These are phyloP conservation scores for Eragrostis tef DNA, from an alignment of 202 grass and related monocot species.

Conservation along the genomic window DNA sequence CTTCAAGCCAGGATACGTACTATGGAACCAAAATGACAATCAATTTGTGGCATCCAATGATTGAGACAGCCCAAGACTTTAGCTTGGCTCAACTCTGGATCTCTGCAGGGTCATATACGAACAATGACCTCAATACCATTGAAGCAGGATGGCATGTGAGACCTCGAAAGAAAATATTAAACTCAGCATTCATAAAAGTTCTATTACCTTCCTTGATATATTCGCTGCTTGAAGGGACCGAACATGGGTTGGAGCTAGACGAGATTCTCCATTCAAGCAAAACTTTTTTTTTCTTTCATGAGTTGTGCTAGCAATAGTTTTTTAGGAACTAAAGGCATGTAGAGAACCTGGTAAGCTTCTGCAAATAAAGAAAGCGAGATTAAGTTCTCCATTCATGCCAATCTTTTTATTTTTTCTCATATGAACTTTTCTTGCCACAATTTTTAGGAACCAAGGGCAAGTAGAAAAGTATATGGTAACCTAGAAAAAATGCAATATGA, in stretches of 20 bases:
- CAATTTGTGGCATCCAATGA: constrained; percentile 84
- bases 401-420: too few relatives aligned
- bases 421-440: not conserved
- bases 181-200: constrained; percentile 32
- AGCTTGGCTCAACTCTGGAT: constrained; percentile 91
- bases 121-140: constrained; percentile 87
- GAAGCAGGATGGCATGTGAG: constrained; percentile 81
- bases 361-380: too few relatives aligned
- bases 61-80: constrained; percentile 77
- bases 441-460: constrained; percentile 1
- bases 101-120: constrained; percentile 63
- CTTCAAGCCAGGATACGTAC: constrained; percentile 74
- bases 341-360: too few relatives aligned
- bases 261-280: constrained; percentile 22
- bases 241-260: not conserved
- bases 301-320: too few relatives aligned
- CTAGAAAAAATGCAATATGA: too few relatives aligned
- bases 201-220: constrained; percentile 16
- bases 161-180: not conserved
- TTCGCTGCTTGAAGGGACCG: not conserved
- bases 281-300: not conserved
- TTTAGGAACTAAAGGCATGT: too few relatives aligned
- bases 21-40: constrained; percentile 83
- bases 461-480: too few relatives aligned
- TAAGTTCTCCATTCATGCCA: too few relatives aligned